A percentile compares a stretch with the other conserved stretches of the same genome.
These are phyloP conservation scores for Casaregolazyma lundiana DNA, from an alignment of 1,139 yeast species.

Conservation along the genomic window DNA sequence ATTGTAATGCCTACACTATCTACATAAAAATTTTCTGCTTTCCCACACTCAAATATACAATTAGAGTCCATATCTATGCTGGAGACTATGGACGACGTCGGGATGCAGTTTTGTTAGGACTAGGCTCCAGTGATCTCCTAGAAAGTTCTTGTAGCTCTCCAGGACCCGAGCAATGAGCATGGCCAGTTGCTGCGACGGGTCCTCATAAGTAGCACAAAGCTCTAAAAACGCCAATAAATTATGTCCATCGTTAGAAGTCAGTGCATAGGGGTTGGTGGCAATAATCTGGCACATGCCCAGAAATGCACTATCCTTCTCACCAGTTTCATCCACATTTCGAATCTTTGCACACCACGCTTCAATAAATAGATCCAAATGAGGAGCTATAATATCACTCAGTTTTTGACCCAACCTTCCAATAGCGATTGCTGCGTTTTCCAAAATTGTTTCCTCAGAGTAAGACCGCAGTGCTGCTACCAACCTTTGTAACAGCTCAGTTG, in stretches of 20 bases:
- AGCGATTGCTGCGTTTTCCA: conserved; percentile 90
- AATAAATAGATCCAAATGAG: conserved; percentile 54
- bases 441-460: conserved; percentile 46
- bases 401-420: conserved; percentile 80
- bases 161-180: conserved; percentile 31
- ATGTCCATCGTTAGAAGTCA: conserved; percentile 44
- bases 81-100: conserved; percentile 18
- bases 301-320: conserved; percentile 76
- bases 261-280: conserved; percentile 61
- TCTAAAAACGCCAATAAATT: conserved; percentile 52
- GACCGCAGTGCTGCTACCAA: conserved; percentile 62
- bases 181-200: conserved; percentile 36
- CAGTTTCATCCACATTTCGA: conserved; percentile 62
- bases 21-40: not conserved
- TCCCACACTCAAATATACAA: not conserved
- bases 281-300: conserved; percentile 69
- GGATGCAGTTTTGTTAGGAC: conserved; percentile 22
- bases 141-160: conserved; percentile 34
- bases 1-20: not conserved
- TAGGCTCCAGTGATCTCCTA: conserved; percentile 32
- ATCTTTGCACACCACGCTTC: conserved; percentile 64
- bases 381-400: conserved; percentile 56
- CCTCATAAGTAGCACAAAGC: conserved; percentile 57
- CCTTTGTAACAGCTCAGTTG: conserved; percentile 51
- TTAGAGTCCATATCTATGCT: conserved; percentile 21